phyloP scores from a whole-genome alignment of 805 yeast genomes.

The Myxozyma neotropica region DNA sequence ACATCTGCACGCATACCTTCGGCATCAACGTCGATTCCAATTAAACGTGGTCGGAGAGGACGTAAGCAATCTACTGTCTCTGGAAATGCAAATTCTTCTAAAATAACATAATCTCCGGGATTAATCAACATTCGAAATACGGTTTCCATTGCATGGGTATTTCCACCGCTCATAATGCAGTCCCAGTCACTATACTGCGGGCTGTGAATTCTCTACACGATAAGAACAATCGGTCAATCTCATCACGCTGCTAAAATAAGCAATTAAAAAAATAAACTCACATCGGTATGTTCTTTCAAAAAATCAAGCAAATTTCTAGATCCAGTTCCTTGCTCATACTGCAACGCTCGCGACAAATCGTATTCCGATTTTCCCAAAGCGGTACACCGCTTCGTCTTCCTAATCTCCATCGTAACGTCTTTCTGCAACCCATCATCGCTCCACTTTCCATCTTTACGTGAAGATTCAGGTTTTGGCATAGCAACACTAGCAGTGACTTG shows the following conservation, averaged over 20 bases:
- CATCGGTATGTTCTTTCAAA: constrained; percentile 64
- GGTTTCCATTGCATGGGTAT: constrained; percentile 87
- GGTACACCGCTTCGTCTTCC: constrained; percentile 32
- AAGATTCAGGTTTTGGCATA: constrained; percentile 18
- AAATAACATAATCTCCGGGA: constrained; percentile 80
- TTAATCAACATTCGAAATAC: constrained; percentile 76
- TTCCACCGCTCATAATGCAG: constrained; percentile 71
- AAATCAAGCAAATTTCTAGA: constrained; percentile 67
- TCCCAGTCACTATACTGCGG: constrained; percentile 72
- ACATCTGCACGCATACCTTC: constrained; percentile 76
- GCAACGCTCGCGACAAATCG: constrained; percentile 80
- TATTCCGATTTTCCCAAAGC: constrained; percentile 50
- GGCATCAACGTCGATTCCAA: constrained; percentile 78
- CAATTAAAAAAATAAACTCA: not conserved
- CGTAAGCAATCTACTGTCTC: constrained; percentile 81
- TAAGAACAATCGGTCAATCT: not conserved
- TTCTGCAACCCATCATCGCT: constrained; percentile 66
- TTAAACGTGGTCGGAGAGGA: constrained; percentile 66
- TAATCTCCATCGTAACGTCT: constrained; percentile 12
- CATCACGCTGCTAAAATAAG: not conserved
- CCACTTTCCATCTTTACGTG: constrained; percentile 64
- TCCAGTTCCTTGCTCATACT: constrained; percentile 86
- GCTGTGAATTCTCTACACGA: constrained; percentile 10
- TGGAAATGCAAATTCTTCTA: constrained; percentile 80
- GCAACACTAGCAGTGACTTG: constrained; percentile 57